phyloP scores from a whole-genome alignment of 2,329 filamentous ascomycete genomes.

The Cladobotryum protrusum region DNA sequence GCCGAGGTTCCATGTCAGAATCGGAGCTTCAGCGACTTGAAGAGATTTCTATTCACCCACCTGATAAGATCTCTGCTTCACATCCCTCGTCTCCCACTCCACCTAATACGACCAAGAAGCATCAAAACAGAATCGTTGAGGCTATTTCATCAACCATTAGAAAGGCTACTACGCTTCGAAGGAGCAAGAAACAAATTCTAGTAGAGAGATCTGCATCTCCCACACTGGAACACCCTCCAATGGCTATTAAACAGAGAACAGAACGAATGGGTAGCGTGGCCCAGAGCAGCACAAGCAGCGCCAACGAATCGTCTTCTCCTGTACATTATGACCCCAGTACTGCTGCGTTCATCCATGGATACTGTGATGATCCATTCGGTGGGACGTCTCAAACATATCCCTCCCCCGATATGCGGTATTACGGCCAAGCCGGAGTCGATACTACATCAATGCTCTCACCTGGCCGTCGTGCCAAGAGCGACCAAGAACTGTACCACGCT shows the following conservation, averaged over 20 bases:
- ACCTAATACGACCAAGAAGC: conserved; percentile 24
- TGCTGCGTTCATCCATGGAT: conserved; percentile 30
- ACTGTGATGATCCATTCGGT: conserved; percentile 34
- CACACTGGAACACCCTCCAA: conserved; percentile 27
- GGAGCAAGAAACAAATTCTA: conserved; percentile 20
- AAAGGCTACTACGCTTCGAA: conserved; percentile 32
- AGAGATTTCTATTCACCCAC: conserved; percentile 40
- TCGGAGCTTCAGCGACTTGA: conserved; percentile 42
- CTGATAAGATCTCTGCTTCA: conserved; percentile 25
- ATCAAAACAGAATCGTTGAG: conserved; percentile 35
- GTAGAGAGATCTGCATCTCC: conserved; percentile 25
- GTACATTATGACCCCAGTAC: conserved; percentile 22
- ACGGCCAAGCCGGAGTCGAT: conserved; percentile 23
- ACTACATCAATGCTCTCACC: conserved; percentile 36
- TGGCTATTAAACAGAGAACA: conserved; percentile 27
- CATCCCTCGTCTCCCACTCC: conserved; percentile 28
- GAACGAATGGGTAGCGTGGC: conserved; percentile 17
- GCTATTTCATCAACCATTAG: conserved; percentile 36
- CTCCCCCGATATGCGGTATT: conserved; percentile 25
- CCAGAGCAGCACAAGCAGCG: conserved; percentile 8
- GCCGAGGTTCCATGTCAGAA: conserved; percentile 39
- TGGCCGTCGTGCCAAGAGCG: conserved; percentile 23
- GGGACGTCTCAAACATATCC: conserved; percentile 20
- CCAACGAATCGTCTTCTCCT: conserved; percentile 19
- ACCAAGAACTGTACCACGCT: conserved; percentile 22